Evolutionary conservation across 2,329 filamentous ascomycete species (phyloP).

Genomic region (Trichoderma sp.): DNA sequence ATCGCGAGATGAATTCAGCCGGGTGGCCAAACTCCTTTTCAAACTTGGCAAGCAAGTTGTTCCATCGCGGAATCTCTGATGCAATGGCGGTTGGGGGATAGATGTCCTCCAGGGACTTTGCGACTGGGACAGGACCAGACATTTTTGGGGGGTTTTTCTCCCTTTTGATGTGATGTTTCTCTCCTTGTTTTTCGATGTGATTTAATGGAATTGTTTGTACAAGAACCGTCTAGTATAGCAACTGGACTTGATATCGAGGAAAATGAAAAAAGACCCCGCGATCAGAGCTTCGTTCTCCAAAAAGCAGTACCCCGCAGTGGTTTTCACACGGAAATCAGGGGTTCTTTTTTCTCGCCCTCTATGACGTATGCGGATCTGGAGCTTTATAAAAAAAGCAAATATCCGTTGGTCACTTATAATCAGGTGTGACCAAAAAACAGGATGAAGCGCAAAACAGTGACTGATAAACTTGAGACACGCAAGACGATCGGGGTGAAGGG

Average conservation of each 20-base stretch:
- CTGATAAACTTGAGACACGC: neutral
- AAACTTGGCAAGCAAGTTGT: conserved; percentile 69
- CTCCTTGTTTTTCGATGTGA: neutral
- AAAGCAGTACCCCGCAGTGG: conserved; percentile 8
- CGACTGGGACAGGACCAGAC: conserved; percentile 67
- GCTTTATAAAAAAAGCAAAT: neutral
- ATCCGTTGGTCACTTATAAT: neutral
- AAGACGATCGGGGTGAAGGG: neutral
- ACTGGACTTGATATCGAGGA: neutral
- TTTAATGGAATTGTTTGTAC: neutral
- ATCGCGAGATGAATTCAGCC: conserved; percentile 81
- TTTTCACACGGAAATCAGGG: conserved; percentile 3
- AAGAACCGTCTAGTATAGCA: neutral
- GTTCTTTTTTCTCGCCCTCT: neutral
- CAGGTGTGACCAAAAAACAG: neutral
- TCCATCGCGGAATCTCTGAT: conserved; percentile 72
- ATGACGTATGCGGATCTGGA: conserved; percentile 8
- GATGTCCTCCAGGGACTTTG: conserved; percentile 73
- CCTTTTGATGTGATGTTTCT: neutral
- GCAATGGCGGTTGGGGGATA: conserved; percentile 73
- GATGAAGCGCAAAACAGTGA: no score
- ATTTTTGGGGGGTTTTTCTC: conserved; percentile 30
- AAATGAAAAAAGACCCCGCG: neutral
- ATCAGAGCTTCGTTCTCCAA: neutral
- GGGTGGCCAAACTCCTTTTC: conserved; percentile 64